phyloP scores from a whole-genome alignment of 176 grass and related monocot genomes.

The Chloris gayana region DNA sequence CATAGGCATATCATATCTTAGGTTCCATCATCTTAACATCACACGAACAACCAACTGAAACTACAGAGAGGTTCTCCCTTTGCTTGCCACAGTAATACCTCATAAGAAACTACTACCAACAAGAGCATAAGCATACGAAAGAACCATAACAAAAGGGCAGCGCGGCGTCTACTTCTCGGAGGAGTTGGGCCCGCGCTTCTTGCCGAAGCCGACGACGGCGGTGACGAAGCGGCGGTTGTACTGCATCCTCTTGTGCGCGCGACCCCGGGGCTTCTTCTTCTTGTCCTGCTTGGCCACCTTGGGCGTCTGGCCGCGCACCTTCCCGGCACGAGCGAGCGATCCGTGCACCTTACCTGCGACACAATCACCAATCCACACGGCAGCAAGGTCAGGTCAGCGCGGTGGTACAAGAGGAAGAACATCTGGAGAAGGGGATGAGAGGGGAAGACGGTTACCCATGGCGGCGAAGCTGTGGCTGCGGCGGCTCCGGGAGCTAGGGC shows the following conservation, averaged over 20 bases:
- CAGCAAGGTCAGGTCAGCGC: neutral
- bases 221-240: constrained; percentile 95
- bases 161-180: constrained; percentile 68
- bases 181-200: constrained; percentile 92
- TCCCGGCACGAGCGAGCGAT: constrained; percentile 82
- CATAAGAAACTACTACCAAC: constrained; percentile 20
- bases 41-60: constrained; percentile 23
- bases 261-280: constrained; percentile 88
- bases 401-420: neutral
- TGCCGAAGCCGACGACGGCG: constrained; percentile 84
- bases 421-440: neutral
- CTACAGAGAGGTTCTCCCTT: constrained; percentile 11
- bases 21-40: constrained; percentile 23
- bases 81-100: constrained; percentile 8
- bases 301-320: constrained; percentile 82
- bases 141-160: neutral
- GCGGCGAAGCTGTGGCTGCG: neutral
- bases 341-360: constrained; percentile 89
- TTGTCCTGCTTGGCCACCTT: constrained; percentile 96
- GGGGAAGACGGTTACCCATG: constrained; percentile 36
- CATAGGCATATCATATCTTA: constrained; percentile 15
- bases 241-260: constrained; percentile 88
- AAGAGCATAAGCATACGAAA: constrained; percentile 14
- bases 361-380: no score
- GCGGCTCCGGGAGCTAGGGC: neutral